phyloP scores from a whole-genome alignment of 2,329 filamentous ascomycete species.

The Microcyclospora tardicrescens region DNA sequence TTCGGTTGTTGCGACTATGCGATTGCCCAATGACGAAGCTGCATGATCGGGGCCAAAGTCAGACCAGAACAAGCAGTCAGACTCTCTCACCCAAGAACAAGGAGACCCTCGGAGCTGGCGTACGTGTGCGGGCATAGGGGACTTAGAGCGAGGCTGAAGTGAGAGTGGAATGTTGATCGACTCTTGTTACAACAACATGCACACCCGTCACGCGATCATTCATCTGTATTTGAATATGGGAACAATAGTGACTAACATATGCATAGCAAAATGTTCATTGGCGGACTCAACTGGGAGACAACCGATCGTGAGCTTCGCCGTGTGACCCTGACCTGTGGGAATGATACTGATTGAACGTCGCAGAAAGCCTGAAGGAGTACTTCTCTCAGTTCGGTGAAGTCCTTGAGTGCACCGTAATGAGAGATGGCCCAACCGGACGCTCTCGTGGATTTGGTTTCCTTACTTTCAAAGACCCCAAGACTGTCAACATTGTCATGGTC shows the following conservation, averaged over 20 bases:
- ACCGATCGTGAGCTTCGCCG: conserved; percentile 66
- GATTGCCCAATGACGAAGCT: neutral
- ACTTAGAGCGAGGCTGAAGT: neutral
- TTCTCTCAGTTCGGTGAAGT: conserved; percentile 98
- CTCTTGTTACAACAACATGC: conserved; percentile 8
- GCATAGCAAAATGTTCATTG: conserved; percentile 96
- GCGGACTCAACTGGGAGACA: conserved; percentile 96
- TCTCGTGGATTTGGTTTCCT: conserved; percentile 95
- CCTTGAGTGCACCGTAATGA: conserved; percentile 97
- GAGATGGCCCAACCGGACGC: conserved; percentile 82
- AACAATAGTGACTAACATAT: conserved; percentile 11
- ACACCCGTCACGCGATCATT: neutral
- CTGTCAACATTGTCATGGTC: conserved; percentile 98
- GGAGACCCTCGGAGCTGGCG: neutral
- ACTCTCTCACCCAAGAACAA: neutral
- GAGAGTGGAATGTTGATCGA: neutral
- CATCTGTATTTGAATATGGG: conserved; percentile 12
- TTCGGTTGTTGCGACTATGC: neutral
- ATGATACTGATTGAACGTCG: conserved; percentile 16
- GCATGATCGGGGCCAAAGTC: neutral
- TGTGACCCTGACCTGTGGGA: conserved; percentile 4
- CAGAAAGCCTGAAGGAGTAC: conserved; percentile 92
- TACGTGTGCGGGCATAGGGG: neutral
- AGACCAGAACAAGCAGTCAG: neutral
- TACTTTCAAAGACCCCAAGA: conserved; percentile 95